Evolutionary conservation across 768 basidiomycete species (phyloP), one percentile per base, ranked within the genome.

Genomic region (Termitomyces sp.): DNA sequence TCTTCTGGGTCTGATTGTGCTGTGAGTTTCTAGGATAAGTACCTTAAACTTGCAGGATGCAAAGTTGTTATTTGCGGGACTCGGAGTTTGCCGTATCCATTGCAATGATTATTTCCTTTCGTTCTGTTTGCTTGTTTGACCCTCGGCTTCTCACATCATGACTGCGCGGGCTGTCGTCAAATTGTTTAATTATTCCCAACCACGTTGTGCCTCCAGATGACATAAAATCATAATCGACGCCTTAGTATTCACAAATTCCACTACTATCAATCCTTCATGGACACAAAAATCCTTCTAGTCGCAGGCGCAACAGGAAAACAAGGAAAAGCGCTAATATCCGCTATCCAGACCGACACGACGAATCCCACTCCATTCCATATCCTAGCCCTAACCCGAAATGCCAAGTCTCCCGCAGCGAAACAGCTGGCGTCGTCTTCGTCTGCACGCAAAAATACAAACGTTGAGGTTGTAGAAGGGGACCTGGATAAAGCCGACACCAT

Each of bases 261-360:
- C 19, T 3, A 16, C 23, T 17, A 21, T n/a, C 47, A 35, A 37
- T 14, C 21, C 16, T 50, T 5, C 37, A 58, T 62, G 61, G 30
- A 39, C 21, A 3, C 55, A 17, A 68, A 64, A 54, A 35, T 59
- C 10, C 66, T 74, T 21, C 66, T 75, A 8, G 69, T 75, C 40
- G 63, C 65, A 25, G 74, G 73, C 1, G 72, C 74, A 10, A 75
- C 74, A 16, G 74, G 74, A 14, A 67, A 67, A 47, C 74, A 75
- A 67, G 74, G 74, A 14, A 51, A 55, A 28, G 67, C 73, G 1
- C 48, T 75, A 23, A 69, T 75, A 48, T 48, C 63, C 6, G 64
- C 72, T 25, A 25, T 53, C 16, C 55, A 57, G 32, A n/a, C 23
- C 17, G 46, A 58, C 41, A 35, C 55, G 23, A 40, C 52, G 21